Conservation (phyloP, 257 asterid species). For the Ophiorrhiza pumila region DNA sequence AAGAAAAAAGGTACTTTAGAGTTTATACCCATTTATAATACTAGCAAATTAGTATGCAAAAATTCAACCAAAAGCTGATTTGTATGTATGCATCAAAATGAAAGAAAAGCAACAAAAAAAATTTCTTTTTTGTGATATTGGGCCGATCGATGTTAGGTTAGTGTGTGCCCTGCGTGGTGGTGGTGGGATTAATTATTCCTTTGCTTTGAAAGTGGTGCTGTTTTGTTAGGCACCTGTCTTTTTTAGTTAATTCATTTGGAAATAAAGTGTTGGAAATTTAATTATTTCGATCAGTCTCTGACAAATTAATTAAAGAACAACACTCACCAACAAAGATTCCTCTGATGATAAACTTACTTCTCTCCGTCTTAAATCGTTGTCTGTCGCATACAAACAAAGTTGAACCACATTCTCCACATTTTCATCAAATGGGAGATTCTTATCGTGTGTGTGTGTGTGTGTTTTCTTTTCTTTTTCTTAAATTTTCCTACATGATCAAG, state of each 20-base stretch:
- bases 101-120: not conserved
- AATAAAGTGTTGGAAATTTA: no score
- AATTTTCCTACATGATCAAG: no score
- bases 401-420: not conserved
- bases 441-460: no score
- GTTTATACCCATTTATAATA: no score
- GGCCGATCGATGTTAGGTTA: slow-evolving; percentile 13
- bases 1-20: no score
- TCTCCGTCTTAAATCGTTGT: slow-evolving; percentile 18
- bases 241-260: no score
- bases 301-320: no score
- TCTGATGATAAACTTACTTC: not conserved
- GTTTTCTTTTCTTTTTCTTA: not conserved
- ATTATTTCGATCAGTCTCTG: no score
- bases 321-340: slow-evolving; percentile 13
- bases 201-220: slow-evolving; percentile 13
- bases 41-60: no score
- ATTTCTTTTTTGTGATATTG: no score
- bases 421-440: not conserved
- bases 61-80: not conserved
- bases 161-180: not conserved
- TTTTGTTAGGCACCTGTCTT: slow-evolving; percentile 15
- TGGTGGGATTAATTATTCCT: not conserved
- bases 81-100: not conserved
- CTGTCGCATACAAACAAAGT: slow-evolving; percentile 10